Evolutionary conservation across 805 yeast species (phyloP).

Genomic region (Scheffersomyces ergatensis): DNA sequence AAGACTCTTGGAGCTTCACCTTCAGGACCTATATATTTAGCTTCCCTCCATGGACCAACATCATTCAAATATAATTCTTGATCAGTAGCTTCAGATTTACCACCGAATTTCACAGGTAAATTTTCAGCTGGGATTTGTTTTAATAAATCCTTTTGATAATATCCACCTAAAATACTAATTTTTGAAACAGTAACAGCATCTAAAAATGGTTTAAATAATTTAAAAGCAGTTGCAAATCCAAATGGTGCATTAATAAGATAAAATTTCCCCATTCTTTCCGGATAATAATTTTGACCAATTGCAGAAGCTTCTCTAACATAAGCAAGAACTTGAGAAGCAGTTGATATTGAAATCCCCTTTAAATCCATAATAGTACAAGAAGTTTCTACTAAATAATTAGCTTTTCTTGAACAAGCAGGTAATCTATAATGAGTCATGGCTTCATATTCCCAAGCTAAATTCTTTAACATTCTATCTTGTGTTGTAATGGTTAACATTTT

Average conservation of each 20-base stretch:
- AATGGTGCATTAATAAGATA: conserved; percentile 95
- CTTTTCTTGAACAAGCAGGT: conserved; percentile 90
- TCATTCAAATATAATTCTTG: conserved; percentile 87
- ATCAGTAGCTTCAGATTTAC: conserved; percentile 63
- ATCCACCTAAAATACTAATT: conserved; percentile 80
- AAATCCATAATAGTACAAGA: conserved; percentile 94
- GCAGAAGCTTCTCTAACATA: conserved; percentile 91
- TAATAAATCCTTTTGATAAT: conserved; percentile 77
- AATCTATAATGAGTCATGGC: conserved; percentile 78
- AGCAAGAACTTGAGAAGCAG: conserved; percentile 80
- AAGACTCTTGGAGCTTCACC: conserved; percentile 77
- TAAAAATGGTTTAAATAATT: conserved; percentile 85
- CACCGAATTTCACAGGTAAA: conserved; percentile 90
- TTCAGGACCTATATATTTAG: conserved; percentile 86
- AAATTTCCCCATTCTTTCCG: conserved; percentile 99
- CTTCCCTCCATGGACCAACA: conserved; percentile 97
- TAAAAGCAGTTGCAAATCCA: conserved; percentile 93
- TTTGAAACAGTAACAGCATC: conserved; percentile 97
- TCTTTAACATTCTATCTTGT: conserved; percentile 93
- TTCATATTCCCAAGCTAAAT: conserved; percentile 97
- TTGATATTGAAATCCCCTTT: conserved; percentile 84
- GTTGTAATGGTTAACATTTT: conserved; percentile 93
- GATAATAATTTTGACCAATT: conserved; percentile 96
- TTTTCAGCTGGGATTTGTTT: conserved; percentile 93
- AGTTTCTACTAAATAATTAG: conserved; percentile 80